These are phyloP conservation scores for Barnettozyma californica DNA, from an alignment of 805 yeast species.

Conservation along the genomic window DNA sequence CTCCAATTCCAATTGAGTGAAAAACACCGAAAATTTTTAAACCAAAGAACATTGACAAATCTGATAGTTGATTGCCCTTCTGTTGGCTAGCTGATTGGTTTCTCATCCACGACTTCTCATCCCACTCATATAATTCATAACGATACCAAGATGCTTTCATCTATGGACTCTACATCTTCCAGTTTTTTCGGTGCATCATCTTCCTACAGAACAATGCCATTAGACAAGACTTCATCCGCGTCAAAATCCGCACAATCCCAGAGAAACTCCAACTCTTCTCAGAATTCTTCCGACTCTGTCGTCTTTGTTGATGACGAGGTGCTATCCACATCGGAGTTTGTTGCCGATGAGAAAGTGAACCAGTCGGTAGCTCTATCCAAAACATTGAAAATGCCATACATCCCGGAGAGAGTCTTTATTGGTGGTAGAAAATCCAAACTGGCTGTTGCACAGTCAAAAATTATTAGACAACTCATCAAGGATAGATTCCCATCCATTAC, in stretches of 20 bases:
- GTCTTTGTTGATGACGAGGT: slow-evolving; percentile 19
- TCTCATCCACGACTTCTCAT: neutral
- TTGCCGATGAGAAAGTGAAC: slow-evolving; percentile 1
- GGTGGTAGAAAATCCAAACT: slow-evolving; percentile 89
- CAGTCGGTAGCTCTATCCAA: slow-evolving; percentile 7
- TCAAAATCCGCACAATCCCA: slow-evolving; percentile 3
- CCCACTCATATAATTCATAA: neutral
- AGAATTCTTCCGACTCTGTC: slow-evolving; percentile 18
- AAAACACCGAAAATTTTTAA: slow-evolving; percentile 1
- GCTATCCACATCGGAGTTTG: slow-evolving; percentile 1
- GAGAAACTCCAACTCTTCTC: slow-evolving; percentile 6
- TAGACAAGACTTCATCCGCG: slow-evolving; percentile 1
- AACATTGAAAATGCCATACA: slow-evolving; percentile 16
- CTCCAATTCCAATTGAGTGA: slow-evolving; percentile 1
- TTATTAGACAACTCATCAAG: slow-evolving; percentile 58
- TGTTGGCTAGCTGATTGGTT: neutral
- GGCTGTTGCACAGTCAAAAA: slow-evolving; percentile 83
- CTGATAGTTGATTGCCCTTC: neutral
- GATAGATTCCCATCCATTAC: slow-evolving; percentile 54
- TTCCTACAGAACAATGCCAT: slow-evolving; percentile 8
- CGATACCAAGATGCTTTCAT: slow-evolving; percentile 8
- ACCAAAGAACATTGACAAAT: neutral
- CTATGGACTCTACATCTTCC: slow-evolving; percentile 8
- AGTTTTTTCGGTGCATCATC: slow-evolving; percentile 7
- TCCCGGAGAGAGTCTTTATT: slow-evolving; percentile 35